phyloP scores from a whole-genome alignment of 768 basidiomycete species.

The Tylopilus rubrobrunneus region DNA sequence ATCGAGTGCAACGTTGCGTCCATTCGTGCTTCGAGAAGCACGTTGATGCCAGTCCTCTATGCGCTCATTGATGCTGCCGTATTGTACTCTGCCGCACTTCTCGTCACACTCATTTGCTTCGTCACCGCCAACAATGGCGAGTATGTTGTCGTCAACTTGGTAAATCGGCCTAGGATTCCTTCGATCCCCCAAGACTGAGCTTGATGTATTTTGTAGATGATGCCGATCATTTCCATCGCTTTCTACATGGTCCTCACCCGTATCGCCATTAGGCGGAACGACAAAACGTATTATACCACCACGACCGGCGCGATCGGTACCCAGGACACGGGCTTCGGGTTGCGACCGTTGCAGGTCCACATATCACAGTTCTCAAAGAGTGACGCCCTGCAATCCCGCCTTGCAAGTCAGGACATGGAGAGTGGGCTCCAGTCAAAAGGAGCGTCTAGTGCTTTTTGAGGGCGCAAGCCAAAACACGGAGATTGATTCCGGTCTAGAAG shows the following conservation, averaged over 20 bases:
- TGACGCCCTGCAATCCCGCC: background rate
- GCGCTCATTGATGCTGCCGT: background rate
- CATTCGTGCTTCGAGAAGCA: background rate
- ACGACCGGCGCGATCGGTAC: background rate
- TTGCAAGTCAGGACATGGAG: background rate
- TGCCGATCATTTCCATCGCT: background rate
- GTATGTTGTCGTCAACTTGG: background rate
- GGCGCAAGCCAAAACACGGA: background rate
- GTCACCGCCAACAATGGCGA: background rate
- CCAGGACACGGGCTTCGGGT: background rate
- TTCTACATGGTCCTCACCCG: background rate
- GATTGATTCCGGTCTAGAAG: background rate
- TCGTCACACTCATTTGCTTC: constrained; percentile 1
- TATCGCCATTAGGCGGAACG: background rate
- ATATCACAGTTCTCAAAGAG: background rate
- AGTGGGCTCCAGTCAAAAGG: background rate
- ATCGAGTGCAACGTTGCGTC: background rate
- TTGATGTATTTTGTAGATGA: background rate
- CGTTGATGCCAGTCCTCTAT: background rate
- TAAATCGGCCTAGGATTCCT: background rate
- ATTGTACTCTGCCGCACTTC: background rate
- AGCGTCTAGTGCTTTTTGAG: background rate
- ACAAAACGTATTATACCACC: background rate
- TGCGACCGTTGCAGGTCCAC: background rate
- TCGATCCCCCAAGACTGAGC: background rate